A percentile compares a stretch with the other conserved stretches of the same genome.
Evolutionary conservation across 164 flowering plant genomes (phyloP).

Genomic region (Piper betle): DNA sequence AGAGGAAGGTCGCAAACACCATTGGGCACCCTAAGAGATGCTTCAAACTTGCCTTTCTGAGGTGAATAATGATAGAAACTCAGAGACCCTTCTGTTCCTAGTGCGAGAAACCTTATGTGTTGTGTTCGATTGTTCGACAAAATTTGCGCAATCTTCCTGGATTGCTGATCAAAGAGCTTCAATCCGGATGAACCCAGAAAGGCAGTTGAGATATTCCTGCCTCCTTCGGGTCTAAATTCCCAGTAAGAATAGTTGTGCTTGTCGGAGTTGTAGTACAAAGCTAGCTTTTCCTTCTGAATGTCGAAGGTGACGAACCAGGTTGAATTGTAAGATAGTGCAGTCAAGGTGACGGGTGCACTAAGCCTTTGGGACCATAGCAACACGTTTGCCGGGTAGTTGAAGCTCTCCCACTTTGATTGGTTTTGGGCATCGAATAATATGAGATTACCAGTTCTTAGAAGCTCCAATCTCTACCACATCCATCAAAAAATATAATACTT

Average conservation of each 20-base stretch:
- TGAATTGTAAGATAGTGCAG: constrained; percentile 39
- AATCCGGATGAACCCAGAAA: constrained; percentile 41
- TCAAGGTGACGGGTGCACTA: constrained; percentile 36
- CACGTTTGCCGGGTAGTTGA: constrained; percentile 66
- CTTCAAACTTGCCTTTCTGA: constrained; percentile 31
- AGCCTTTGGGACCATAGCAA: constrained; percentile 67
- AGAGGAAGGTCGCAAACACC: constrained; percentile 71
- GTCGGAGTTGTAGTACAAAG: constrained; percentile 41
- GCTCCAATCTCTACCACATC: constrained; percentile 12
- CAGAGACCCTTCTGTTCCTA: constrained; percentile 53
- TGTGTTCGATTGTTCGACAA: constrained; percentile 9
- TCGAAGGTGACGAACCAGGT: constrained; percentile 45
- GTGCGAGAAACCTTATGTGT: constrained; percentile 43
- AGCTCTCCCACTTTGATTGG: constrained; percentile 75
- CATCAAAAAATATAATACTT: too few species aligned
- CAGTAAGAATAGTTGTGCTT: constrained; percentile 61
- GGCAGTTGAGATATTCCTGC: constrained; percentile 34
- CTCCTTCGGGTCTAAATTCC: constrained; percentile 44
- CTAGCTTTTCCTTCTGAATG: constrained; percentile 41
- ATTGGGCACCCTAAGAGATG: constrained; percentile 48
- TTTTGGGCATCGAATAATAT: constrained; percentile 37
- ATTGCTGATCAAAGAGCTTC: constrained; percentile 29
- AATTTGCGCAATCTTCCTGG: constrained; percentile 36
- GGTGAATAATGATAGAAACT: constrained; percentile 55
- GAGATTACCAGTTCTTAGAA: constrained; percentile 52